These are phyloP conservation scores for Penicillium verhagenii DNA, from an alignment of 495 filamentous ascomycete species.

Conservation along the genomic window DNA sequence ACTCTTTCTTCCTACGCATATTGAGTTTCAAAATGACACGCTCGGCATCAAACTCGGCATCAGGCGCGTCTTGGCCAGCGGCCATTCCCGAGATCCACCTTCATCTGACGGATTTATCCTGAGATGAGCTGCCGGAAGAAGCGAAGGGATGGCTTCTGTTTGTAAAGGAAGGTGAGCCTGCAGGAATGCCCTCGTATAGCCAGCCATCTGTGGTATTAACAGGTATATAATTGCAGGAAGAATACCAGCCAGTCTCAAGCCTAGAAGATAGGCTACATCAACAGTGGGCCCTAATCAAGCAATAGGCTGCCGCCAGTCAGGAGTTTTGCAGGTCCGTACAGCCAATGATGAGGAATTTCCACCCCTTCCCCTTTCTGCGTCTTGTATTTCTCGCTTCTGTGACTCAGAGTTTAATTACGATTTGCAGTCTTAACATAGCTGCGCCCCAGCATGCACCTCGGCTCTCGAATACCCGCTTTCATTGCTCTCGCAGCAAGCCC, in stretches of 20 bases:
- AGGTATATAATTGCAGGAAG: too few species aligned
- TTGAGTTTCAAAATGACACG: conserved; percentile 6
- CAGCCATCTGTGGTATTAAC: not conserved
- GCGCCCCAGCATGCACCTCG: conserved; percentile 9
- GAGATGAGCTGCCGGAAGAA: conserved; percentile 2
- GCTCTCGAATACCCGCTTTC: conserved; percentile 10
- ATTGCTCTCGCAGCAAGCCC: conserved; percentile 10
- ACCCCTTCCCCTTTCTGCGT: too few species aligned
- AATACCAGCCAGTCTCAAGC: too few species aligned
- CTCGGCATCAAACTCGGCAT: conserved; percentile 1
- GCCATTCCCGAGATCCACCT: conserved; percentile 15
- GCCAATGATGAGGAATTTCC: not conserved
- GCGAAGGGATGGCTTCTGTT: not conserved
- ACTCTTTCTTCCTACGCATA: not conserved
- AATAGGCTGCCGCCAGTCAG: not conserved
- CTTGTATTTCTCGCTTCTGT: too few species aligned
- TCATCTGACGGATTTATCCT: conserved; percentile 11
- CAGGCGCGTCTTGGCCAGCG: conserved; percentile 11
- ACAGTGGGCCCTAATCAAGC: not conserved
- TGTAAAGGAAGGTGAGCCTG: not conserved
- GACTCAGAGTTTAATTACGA: not conserved
- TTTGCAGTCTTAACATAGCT: not conserved
- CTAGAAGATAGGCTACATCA: not conserved
- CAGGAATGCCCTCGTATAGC: not conserved
- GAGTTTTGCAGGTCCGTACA: not conserved